Conservation (phyloP, 352 stramenopile species). For the Thalassiosira oceanica region DNA sequence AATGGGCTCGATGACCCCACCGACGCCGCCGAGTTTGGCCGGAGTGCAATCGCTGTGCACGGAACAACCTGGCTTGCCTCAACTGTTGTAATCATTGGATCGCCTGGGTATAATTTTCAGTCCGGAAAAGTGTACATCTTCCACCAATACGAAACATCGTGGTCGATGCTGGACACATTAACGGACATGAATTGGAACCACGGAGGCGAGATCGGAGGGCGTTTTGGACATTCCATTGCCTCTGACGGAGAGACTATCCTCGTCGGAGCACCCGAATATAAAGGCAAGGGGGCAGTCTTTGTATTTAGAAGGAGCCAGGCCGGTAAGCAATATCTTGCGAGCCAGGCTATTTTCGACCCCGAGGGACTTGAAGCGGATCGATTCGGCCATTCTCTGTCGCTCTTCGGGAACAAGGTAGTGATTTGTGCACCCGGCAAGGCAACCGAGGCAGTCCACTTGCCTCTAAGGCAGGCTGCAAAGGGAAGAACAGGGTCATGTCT, state of each 20-base stretch:
- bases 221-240: conserved; percentile 51
- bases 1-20: conserved; percentile 36
- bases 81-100: conserved; percentile 46
- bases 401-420: conserved; percentile 44
- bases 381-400: conserved; percentile 56
- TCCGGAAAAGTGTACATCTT: conserved; percentile 72
- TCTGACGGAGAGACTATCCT: conserved; percentile 42
- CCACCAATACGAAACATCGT: too few species aligned
- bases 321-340: conserved; percentile 41
- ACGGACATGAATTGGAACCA: conserved; percentile 55
- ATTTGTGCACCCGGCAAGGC: conserved; percentile 49
- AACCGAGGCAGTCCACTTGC: conserved; percentile 26
- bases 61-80: conserved; percentile 7
- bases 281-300: conserved; percentile 48
- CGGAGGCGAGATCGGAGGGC: conserved; percentile 20
- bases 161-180: conserved; percentile 37
- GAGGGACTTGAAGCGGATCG: conserved; percentile 24
- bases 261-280: conserved; percentile 38
- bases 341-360: conserved; percentile 52
- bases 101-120: conserved; percentile 47
- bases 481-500: conserved; percentile 42
- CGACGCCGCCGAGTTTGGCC: conserved; percentile 57
- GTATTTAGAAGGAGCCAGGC: conserved; percentile 45
- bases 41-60: conserved; percentile 35
- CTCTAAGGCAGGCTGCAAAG: conserved; percentile 1